phyloP scores from a whole-genome alignment of 176 grass and related monocot species.

The Saccharum spontaneum region DNA sequence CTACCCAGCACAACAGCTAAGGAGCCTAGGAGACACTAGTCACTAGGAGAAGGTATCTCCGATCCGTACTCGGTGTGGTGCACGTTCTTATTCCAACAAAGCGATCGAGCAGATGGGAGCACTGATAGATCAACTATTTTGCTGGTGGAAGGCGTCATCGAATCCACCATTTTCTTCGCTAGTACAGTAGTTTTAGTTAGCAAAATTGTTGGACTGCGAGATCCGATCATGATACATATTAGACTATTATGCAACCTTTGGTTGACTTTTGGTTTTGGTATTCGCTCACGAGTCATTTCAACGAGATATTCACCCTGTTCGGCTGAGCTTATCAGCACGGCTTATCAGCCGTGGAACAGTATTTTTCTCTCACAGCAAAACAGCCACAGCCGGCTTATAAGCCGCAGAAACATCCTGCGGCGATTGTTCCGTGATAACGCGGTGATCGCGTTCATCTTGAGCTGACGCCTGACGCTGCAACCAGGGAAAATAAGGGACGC shows the following conservation, averaged over 20 bases:
- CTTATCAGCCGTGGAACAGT: too few species aligned
- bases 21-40: too few species aligned
- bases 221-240: neutral
- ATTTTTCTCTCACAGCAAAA: too few species aligned
- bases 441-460: neutral
- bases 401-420: too few species aligned
- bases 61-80: neutral
- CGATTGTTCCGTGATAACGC: neutral
- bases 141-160: neutral
- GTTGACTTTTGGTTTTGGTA: neutral
- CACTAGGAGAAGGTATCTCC: neutral
- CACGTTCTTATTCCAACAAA: neutral
- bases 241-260: neutral
- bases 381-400: too few species aligned
- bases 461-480: neutral
- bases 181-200: neutral
- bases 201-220: neutral
- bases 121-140: neutral
- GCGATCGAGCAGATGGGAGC: neutral
- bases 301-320: too few species aligned
- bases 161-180: neutral
- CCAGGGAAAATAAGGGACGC: neutral
- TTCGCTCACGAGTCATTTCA: neutral
- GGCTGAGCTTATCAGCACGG: too few species aligned
- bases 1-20: neutral